Conservation (phyloP, 192 early-diverging fungal genomes). For the Coemansia sp. region DNA sequence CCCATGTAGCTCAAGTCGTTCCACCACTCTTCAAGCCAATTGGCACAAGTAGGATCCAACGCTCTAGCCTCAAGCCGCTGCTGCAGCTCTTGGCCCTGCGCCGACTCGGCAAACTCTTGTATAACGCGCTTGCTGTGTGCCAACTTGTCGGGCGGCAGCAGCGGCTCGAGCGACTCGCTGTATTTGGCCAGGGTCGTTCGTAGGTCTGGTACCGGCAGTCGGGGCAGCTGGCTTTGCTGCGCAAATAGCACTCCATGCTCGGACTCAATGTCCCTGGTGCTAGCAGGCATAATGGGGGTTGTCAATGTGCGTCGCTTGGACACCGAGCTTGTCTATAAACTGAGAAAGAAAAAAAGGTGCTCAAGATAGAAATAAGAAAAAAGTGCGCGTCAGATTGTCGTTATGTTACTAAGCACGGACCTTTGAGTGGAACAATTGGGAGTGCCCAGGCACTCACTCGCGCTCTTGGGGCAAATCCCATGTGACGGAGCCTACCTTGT, state of each 20-base stretch:
- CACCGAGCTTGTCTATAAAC: neutral
- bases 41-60: conserved; percentile 63
- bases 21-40: conserved; percentile 98
- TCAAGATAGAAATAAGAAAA: too few species aligned
- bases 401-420: too few species aligned
- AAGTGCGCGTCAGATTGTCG: too few species aligned
- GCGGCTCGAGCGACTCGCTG: conserved; percentile 69
- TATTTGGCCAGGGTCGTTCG: conserved; percentile 76
- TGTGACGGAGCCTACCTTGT: conserved; percentile 13
- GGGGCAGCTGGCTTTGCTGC: conserved; percentile 69
- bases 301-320: neutral
- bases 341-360: neutral
- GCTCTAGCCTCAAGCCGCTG: conserved; percentile 72
- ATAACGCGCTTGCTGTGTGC: conserved; percentile 63
- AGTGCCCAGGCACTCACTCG: too few species aligned
- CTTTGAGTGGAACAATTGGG: too few species aligned
- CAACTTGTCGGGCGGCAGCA: conserved; percentile 64
- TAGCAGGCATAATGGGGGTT: conserved; percentile 7
- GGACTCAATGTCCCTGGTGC: neutral
- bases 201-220: conserved; percentile 85
- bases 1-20: conserved; percentile 88
- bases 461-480: too few species aligned
- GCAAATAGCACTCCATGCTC: conserved; percentile 60
- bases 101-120: conserved; percentile 71
- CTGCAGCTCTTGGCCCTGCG: conserved; percentile 77